phyloP scores from a whole-genome alignment of 2,329 filamentous ascomycete species.

The Fusarium robinianum region DNA sequence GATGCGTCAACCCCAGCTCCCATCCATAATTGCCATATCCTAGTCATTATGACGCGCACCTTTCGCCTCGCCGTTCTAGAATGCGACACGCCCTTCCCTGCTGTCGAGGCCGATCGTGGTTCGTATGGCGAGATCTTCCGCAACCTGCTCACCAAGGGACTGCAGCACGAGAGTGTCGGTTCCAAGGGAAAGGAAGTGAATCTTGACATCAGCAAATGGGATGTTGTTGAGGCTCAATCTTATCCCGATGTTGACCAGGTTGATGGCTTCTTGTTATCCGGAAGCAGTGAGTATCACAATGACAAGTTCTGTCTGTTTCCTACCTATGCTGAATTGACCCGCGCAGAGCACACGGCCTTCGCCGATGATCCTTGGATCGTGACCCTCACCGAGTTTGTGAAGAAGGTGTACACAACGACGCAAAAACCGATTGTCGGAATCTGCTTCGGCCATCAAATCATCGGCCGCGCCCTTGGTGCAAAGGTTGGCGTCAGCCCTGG shows the following conservation, averaged over 20 bases:
- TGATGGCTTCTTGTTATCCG: constrained; percentile 41
- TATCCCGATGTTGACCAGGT: constrained; percentile 37
- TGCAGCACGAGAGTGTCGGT: constrained; percentile 29
- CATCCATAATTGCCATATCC: not conserved
- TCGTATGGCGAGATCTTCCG: constrained; percentile 41
- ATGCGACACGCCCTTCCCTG: constrained; percentile 40
- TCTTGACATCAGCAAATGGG: constrained; percentile 37
- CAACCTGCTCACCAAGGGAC: constrained; percentile 33
- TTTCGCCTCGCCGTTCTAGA: constrained; percentile 39
- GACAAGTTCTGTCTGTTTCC: not conserved
- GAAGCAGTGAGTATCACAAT: constrained; percentile 38
- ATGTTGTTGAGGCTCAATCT: constrained; percentile 37
- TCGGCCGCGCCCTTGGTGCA: constrained; percentile 47
- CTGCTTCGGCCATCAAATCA: constrained; percentile 54
- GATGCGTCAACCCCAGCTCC: not conserved
- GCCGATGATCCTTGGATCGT: constrained; percentile 48
- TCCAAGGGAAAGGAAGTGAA: constrained; percentile 22
- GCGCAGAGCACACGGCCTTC: constrained; percentile 43
- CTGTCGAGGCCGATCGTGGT: constrained; percentile 33
- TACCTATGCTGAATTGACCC: not conserved
- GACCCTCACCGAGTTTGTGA: constrained; percentile 43
- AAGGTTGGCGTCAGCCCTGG: constrained; percentile 43
- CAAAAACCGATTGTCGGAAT: constrained; percentile 47
- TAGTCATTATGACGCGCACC: constrained; percentile 26
- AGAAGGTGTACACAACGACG: constrained; percentile 32